These are phyloP conservation scores for Hysterangium stoloniferum DNA, from an alignment of 768 basidiomycete species.

Conservation along the genomic window DNA sequence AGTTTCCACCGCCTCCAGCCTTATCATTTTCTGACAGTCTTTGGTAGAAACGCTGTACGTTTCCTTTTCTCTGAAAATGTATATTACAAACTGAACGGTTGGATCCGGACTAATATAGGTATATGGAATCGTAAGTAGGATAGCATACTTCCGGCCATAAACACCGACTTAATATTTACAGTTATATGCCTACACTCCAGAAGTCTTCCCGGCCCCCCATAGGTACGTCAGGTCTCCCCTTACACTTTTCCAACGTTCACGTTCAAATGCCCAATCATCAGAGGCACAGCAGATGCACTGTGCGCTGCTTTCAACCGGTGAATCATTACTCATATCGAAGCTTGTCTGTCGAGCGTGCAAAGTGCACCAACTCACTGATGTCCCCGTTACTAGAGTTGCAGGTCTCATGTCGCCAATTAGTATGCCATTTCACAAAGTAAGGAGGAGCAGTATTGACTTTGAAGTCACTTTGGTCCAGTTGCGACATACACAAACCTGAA, in stretches of 20 bases:
- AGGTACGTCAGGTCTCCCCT: slow-evolving; percentile 11
- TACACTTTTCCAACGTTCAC: neutral
- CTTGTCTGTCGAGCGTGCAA: neutral
- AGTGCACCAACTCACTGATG: slow-evolving; percentile 26
- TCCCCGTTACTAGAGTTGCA: slow-evolving; percentile 36
- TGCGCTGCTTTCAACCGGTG: slow-evolving; percentile 38
- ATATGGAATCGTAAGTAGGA: no score
- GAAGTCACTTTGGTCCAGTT: neutral
- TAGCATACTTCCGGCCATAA: neutral
- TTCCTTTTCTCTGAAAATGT: neutral
- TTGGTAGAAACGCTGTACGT: neutral
- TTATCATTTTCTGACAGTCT: neutral
- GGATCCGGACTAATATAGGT: no score
- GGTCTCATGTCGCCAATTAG: slow-evolving; percentile 38
- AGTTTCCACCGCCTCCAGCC: slow-evolving; percentile 13
- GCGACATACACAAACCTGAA: neutral
- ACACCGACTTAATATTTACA: slow-evolving; percentile 35
- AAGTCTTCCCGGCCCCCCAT: slow-evolving; percentile 49
- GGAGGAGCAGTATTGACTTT: neutral
- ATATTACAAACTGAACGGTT: neutral
- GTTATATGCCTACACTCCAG: slow-evolving; percentile 50
- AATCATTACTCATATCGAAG: neutral
- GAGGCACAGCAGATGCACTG: slow-evolving; percentile 47
- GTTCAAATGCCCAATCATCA: neutral
- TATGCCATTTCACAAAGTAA: neutral